Evolutionary conservation across 768 basidiomycete species (phyloP), one percentile per base, ranked within the genome.

Genomic region (Calocybe indica): DNA sequence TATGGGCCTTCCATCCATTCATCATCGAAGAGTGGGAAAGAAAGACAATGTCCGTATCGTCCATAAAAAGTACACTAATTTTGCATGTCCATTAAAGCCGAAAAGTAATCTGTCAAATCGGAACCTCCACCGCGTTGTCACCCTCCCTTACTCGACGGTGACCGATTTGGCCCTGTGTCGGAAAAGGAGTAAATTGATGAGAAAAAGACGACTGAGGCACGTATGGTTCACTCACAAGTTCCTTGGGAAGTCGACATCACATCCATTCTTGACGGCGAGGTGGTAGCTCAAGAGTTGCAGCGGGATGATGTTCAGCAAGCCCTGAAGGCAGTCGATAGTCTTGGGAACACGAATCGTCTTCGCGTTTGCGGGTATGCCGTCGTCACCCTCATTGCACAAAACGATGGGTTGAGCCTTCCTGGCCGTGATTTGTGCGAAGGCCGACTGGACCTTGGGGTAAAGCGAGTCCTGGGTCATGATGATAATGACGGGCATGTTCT

Each of bases 391-490:
- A 63, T 96, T 92, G 72, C 94, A 96, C 54, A 98, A 78, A 53
- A 99, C 86, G 66, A 99, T 89, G 46, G 89, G 90, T 53, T 90
- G 85, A 43, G 94, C 96, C 68, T 94, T 95, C 65, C 96, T 88
- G 39, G 96, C 95, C 3, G 92, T 95, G 66, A 99, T 95, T 70
- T 99, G 96, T 28, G 92, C 72, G 56, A 96, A 91, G 35, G 96
- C 96, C 6, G 86, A 88, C 61, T 97, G 93, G 39, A 97, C 94
- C 75, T 99, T 98, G 61, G 94, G 92, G 71, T 98, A 98, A 22
- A 98, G 74, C 38, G 93, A 96, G 69, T 99, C 96, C 55, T 90
- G 87, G 29, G 96, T 99, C 96, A 99, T 99, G 71, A 99, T 83
- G 70, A 99, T 92, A 73, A 98, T 98, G 57, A 98, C 92, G 37